Evolutionary conservation across 352 stramenopile species (phyloP), one percentile per base, ranked within the genome.

Genomic region (Phytopythium chamaehyphon): DNA sequence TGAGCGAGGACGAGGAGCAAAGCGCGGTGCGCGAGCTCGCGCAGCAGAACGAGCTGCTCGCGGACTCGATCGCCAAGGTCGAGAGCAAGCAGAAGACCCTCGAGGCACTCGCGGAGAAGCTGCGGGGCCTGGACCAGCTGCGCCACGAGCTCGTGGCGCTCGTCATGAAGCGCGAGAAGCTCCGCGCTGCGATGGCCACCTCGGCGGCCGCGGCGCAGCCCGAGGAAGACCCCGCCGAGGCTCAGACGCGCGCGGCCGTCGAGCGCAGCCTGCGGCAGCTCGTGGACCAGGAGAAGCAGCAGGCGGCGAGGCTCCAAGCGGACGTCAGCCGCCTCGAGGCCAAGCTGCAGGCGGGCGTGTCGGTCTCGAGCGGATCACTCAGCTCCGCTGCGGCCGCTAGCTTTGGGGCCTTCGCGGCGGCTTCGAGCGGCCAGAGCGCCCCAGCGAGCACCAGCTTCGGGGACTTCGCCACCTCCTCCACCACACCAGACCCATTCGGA

Each of bases 111-210:
- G 71, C 72, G 1, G 67, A 86, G 23, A 86, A 87, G 39, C 46
- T 92, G 31, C 74, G 69, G 16, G 75, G 86, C 55, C 57, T 92
- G 18, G 79, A 92, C 48, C 79, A 89, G 54, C 55, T 90, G 24
- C 82, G 82, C 21, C 69, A 84, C 24, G 76, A 92, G 49, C 59
- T 92, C 6, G 73, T 92, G 24, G 61, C 66, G 46, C 61, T 92
- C 12, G 63, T 73, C 11, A 82, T 86, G 60, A 89, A 88, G 55
- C 71, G 79, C 14, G 78, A 92, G 28, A 67, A 57, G n/a, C 43
- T 87, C 21, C 72, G 71, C 16, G 62, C 55, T 11, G 55, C 63
- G 3, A 68, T 55, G 4, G 53, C 57, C 15, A 57, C 51, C 22
- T 51, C 47, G 0, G 42, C 51, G n/a, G 44, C 28, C 0, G 28